Conservation (phyloP, 2,329 filamentous ascomycete genomes). For the Venturia oleaginea region DNA sequence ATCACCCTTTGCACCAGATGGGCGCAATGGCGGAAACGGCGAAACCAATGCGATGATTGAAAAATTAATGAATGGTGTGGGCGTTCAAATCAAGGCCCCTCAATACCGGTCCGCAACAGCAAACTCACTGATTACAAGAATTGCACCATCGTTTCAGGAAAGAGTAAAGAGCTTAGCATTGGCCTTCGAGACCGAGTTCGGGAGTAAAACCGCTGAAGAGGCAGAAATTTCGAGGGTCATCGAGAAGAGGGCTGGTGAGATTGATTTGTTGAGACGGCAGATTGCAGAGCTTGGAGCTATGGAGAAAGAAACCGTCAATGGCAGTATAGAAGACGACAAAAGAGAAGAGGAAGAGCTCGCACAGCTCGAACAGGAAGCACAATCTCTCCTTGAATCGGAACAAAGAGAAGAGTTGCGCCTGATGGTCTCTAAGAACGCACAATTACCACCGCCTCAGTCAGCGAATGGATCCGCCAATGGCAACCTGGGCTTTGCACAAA, state of each 20-base stretch:
- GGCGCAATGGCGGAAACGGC: constrained; percentile 20
- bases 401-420: constrained; percentile 31
- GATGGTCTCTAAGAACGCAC: constrained; percentile 19
- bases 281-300: constrained; percentile 37
- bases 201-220: constrained; percentile 54
- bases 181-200: constrained; percentile 63
- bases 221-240: constrained; percentile 39
- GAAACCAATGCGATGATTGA: constrained; percentile 2
- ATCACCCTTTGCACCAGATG: constrained; percentile 42
- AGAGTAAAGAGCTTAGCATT: constrained; percentile 35
- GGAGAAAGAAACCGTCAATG: constrained; percentile 16
- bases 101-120: constrained; percentile 38
- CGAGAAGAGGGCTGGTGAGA: constrained; percentile 56
- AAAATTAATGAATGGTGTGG: constrained; percentile 14
- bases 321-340: constrained; percentile 2
- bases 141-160: constrained; percentile 46
- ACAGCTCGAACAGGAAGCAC: constrained; percentile 26
- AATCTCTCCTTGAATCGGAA: constrained; percentile 35
- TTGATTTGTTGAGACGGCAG: constrained; percentile 51
- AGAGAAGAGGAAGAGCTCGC: constrained; percentile 11
- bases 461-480: not conserved
- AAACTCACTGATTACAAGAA: constrained; percentile 52
- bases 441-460: constrained; percentile 10
- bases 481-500: not conserved
- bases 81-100: constrained; percentile 13